Base-by-base conservation (phyloP, 768 basidiomycete genomes). In the Tylopilus balloui region DNA sequence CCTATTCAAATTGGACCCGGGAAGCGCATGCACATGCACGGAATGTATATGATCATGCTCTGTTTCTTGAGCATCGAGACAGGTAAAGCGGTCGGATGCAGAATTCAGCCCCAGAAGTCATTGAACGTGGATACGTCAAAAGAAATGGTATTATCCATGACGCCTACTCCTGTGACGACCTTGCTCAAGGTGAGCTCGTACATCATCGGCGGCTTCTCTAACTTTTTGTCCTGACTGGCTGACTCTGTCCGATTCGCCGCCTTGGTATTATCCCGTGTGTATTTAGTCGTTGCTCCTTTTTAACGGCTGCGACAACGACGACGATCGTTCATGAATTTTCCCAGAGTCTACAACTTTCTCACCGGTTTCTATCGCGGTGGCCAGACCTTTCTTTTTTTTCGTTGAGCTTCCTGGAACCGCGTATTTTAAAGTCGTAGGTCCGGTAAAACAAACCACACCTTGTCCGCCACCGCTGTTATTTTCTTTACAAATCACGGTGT, bases 341-440 rank as follows among this genome's bases (percentile, higher is more conserved):
- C n/a, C n/a, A n/a, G n/a, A n/a, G n/a, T n/a, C 68, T 7, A 69
- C 68, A 3, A 62, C 73, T 50, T 66, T 55, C 55, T 76, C 71
- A 14, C 70, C 74, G 19, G 61, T 69, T 52, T 73, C 75, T 45
- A 76, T 70, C 6, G 67, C 72, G 2, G 64, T 63, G 5, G 73
- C 74, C n/a, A 75, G 56, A 15, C 67, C 65, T 42, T 63, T 67
- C 21, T 61, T 63, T 54, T 67, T 73, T 63, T 54, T 67, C 72
- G 63, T 73, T 76, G 15, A 74, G 66, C 71, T 74, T 47, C 27
- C 31, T 27, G 31, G 38, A 10, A 11, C 17, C 24, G 31, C 14
- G 40, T 19, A 23, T 29, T 40, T 8, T 7, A 13, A 32, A 17
- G 17, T 24, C 29, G 15, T 21, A 7, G 12, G 14, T 11, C 5